These are phyloP conservation scores for Cordyceps pruinosa DNA, from an alignment of 2,329 filamentous ascomycete species.

Conservation along the genomic window DNA sequence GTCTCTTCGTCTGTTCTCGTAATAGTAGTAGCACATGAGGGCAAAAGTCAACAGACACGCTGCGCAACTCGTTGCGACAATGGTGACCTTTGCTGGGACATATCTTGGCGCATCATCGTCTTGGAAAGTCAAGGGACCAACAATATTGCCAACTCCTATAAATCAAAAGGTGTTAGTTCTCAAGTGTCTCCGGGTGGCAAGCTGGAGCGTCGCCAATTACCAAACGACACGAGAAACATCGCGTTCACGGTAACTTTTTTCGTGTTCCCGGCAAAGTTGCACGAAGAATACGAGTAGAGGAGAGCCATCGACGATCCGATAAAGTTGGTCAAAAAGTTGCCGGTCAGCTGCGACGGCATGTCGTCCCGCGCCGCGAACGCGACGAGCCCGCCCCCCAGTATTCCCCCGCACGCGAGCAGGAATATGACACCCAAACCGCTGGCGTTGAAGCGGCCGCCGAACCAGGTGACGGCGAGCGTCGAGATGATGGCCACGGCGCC, in stretches of 20 bases:
- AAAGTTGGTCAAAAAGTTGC: conserved; percentile 29
- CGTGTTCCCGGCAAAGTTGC: conserved; percentile 41
- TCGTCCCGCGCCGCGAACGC: conserved; percentile 18
- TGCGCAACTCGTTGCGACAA: too few species aligned
- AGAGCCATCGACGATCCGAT: conserved; percentile 48
- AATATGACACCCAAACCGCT: conserved; percentile 21
- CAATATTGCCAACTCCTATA: conserved; percentile 50
- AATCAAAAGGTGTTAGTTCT: too few species aligned
- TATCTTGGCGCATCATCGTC: conserved; percentile 44
- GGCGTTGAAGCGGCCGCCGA: conserved; percentile 21
- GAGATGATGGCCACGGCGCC: conserved; percentile 17
- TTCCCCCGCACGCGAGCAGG: conserved; percentile 20
- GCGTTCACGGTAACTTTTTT: conserved; percentile 45
- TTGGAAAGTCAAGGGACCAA: conserved; percentile 51
- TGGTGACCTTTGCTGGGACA: conserved; percentile 45
- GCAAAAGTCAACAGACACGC: too few species aligned
- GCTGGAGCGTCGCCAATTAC: conserved; percentile 45
- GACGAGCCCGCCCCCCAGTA: conserved; percentile 22
- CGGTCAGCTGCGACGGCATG: conserved; percentile 26
- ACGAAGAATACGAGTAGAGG: conserved; percentile 46
- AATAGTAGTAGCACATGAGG: too few species aligned
- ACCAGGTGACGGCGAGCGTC: conserved; percentile 19
- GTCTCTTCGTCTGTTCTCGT: too few species aligned
- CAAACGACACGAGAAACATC: conserved; percentile 41
- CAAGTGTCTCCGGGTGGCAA: too few species aligned